Evolutionary conservation across 1,284 basidiomycete genomes (phyloP).

Genomic region (Irpex rosettiformis): DNA sequence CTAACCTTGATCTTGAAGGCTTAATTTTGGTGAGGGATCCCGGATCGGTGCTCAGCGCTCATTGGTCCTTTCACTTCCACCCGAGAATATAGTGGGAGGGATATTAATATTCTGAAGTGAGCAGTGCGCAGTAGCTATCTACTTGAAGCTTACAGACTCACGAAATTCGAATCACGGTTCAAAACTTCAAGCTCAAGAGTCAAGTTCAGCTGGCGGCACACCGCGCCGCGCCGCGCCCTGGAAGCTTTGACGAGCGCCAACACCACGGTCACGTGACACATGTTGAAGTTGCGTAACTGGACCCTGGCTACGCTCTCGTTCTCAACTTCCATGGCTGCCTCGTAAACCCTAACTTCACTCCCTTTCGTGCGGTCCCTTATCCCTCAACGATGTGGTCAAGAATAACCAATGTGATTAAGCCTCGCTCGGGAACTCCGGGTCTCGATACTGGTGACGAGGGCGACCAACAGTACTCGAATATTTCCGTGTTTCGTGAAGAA

Average conservation of each 20-base stretch:
- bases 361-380: not conserved
- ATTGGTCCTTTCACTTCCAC: too few relatives aligned
- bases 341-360: not conserved
- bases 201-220: too few relatives aligned
- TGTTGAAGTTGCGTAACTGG: not conserved
- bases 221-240: not conserved
- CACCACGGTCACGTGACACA: not conserved
- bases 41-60: too few relatives aligned
- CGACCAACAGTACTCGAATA: slow-evolving; percentile 55
- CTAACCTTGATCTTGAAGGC: too few relatives aligned
- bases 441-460: slow-evolving; percentile 34
- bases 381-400: slow-evolving; percentile 55
- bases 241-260: not conserved
- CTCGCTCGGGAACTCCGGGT: slow-evolving; percentile 27
- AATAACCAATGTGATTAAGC: slow-evolving; percentile 51
- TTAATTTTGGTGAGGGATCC: too few relatives aligned
- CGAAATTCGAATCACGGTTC: too few relatives aligned
- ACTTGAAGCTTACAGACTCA: too few relatives aligned
- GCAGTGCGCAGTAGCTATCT: too few relatives aligned
- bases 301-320: not conserved
- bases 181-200: too few relatives aligned
- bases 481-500: slow-evolving; percentile 49
- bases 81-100: too few relatives aligned
- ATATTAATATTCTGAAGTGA: too few relatives aligned
- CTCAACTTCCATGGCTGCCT: not conserved